phyloP scores from a whole-genome alignment of 2,329 filamentous ascomycete species.

The Lasiodiplodia hormozganensis region DNA sequence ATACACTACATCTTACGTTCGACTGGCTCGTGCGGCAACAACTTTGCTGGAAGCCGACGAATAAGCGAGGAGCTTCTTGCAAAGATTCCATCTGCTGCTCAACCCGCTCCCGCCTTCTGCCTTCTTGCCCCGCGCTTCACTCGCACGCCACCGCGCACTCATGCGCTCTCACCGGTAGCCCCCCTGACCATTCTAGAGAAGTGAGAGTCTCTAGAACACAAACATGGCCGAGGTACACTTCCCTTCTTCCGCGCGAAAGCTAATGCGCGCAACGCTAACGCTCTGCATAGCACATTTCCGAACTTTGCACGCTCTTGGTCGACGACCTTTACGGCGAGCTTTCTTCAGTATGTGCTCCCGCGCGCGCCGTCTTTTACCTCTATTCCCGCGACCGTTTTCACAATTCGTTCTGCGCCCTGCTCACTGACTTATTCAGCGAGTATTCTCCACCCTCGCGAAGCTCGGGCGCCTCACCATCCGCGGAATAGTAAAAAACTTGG shows the following conservation, averaged over 20 bases:
- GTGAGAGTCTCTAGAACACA: slow-evolving; percentile 30
- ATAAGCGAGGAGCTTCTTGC: slow-evolving; percentile 8
- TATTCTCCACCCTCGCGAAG: slow-evolving; percentile 79
- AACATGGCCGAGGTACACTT: slow-evolving; percentile 27
- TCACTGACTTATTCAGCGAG: slow-evolving; percentile 65
- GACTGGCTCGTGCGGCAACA: slow-evolving; percentile 1
- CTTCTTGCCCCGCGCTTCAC: slow-evolving; percentile 4
- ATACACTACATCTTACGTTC: not conserved
- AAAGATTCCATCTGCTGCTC: slow-evolving; percentile 16
- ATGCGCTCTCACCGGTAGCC: slow-evolving; percentile 27
- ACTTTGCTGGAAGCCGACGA: slow-evolving; percentile 7
- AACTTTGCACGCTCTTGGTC: slow-evolving; percentile 90
- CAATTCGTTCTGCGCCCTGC: not conserved
- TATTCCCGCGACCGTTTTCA: not conserved
- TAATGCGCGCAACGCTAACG: slow-evolving; percentile 15
- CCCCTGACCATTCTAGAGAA: slow-evolving; percentile 27
- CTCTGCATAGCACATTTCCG: slow-evolving; percentile 72
- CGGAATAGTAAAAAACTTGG: slow-evolving; percentile 74
- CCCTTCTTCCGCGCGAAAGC: not conserved
- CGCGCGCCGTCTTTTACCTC: not conserved
- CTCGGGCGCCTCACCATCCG: slow-evolving; percentile 77
- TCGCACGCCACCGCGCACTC: slow-evolving; percentile 19
- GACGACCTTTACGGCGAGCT: slow-evolving; percentile 91
- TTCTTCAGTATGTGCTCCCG: slow-evolving; percentile 73
- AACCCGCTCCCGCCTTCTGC: slow-evolving; percentile 10